phyloP scores from a whole-genome alignment of 345 rosid genomes.

The Cardamine chenopodiifolia region DNA sequence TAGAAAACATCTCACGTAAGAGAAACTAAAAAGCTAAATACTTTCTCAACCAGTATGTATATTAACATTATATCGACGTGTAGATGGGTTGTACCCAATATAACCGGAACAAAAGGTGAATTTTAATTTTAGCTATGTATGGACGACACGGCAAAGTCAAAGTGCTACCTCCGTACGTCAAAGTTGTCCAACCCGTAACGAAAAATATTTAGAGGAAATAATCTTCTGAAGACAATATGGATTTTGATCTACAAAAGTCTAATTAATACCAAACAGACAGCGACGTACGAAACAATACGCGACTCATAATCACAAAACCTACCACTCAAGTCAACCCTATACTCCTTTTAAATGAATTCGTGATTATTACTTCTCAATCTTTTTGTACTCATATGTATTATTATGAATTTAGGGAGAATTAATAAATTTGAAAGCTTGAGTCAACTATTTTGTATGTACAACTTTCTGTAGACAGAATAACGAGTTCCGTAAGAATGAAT shows the following conservation, averaged over 20 bases:
- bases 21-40: background rate
- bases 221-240: constrained; percentile 14
- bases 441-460: constrained; percentile 10
- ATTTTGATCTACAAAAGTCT: constrained; percentile 28
- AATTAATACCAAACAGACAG: constrained; percentile 33
- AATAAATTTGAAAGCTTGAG: background rate
- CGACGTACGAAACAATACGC: constrained; percentile 31
- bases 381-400: constrained; percentile 19
- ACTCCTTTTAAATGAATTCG: background rate
- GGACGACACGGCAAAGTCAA: constrained; percentile 22
- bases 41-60: background rate
- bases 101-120: constrained; percentile 11
- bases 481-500: constrained; percentile 1
- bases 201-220: background rate
- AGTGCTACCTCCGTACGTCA: constrained; percentile 34
- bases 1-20: background rate
- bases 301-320: constrained; percentile 12
- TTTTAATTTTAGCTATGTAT: constrained; percentile 11
- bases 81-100: background rate
- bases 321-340: constrained; percentile 39
- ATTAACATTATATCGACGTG: background rate
- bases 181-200: constrained; percentile 24
- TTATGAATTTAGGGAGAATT: background rate
- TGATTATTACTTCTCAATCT: constrained; percentile 21
- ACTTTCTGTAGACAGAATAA: background rate